Evolutionary conservation across 305 asterid species (phyloP), one percentile per base, ranked within the genome.

Genomic region (Rubia peregrina): DNA sequence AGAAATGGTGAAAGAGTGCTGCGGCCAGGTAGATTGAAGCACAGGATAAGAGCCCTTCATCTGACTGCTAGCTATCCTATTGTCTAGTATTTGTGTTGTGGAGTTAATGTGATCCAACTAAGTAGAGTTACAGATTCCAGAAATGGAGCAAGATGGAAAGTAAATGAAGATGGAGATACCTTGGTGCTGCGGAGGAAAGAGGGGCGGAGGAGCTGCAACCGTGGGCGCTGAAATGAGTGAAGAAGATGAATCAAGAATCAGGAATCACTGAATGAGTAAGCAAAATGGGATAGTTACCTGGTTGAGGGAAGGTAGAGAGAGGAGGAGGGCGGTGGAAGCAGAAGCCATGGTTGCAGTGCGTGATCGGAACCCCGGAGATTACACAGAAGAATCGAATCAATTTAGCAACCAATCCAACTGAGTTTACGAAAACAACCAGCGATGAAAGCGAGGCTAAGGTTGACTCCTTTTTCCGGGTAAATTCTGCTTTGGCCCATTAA

Each of bases 161-260:
- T 17, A 51, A 8, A 62, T 4, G 56, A 42, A 65, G 69, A 41
- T 42, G 69, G 43, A 9, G 13, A 51, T 17, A n/a, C 59, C 59
- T 51, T 51, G 59, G 59, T 51, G 22, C 1, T 17, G 6, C 9
- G 59, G 59, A 51, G 59, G 22, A 17, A 51, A 12, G 74, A 42
- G 19, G 60, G n/a, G 5, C 76, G 71, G 46, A 68, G 71, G 46
- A 68, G 74, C 62, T 74, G 75, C 74, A 56, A 14, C 69, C 73
- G 74, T 22, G 55, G 69, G 71, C 74, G 74, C 40, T 53, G 13
- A 55, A 69, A 9, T 17, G 22, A 51, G 9, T 51, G 24, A 16
- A 46, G 53, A 46, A 46, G 53, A 10, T 46, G 53, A 14, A 46
- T 4, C 38, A 46, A 10, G 16, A 46, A 13, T 13, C 53, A 46